Percentiles rank a stretch among this genome's conserved stretches.
Conservation (phyloP, 352 stramenopile species). For the Globisporangium nagaii region DNA sequence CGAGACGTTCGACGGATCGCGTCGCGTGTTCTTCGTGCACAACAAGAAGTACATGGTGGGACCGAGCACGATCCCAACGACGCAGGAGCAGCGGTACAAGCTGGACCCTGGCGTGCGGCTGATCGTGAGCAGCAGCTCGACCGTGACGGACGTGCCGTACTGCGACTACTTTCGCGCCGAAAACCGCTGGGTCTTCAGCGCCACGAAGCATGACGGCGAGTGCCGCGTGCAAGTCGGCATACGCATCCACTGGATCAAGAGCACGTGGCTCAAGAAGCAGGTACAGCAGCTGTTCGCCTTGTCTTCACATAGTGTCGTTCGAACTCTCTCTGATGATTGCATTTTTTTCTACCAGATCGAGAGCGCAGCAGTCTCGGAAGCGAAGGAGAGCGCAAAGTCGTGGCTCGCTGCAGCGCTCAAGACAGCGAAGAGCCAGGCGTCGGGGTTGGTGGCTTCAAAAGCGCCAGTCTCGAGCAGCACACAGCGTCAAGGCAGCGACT, state of each 20-base stretch:
- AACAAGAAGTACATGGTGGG: slow-evolving; percentile 90
- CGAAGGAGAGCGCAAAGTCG: slow-evolving; percentile 45
- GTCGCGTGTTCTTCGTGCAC: slow-evolving; percentile 57
- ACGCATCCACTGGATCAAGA: slow-evolving; percentile 74
- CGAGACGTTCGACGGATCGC: slow-evolving; percentile 59
- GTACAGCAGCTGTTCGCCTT: slow-evolving; percentile 26
- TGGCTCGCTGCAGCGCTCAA: slow-evolving; percentile 46
- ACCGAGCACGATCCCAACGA: slow-evolving; percentile 68
- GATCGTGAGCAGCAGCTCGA: slow-evolving; percentile 69
- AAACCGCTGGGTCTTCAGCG: slow-evolving; percentile 79
- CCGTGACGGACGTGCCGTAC: slow-evolving; percentile 74
- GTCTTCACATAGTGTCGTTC: background rate
- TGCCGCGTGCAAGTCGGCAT: slow-evolving; percentile 63
- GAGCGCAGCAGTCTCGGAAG: slow-evolving; percentile 63
- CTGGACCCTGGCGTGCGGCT: slow-evolving; percentile 38
- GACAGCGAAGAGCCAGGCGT: background rate
- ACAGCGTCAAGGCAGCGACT: background rate
- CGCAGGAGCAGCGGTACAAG: slow-evolving; percentile 62
- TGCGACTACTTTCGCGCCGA: slow-evolving; percentile 87
- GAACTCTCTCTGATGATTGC: too few species aligned
- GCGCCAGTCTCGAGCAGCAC: background rate
- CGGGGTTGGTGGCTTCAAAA: background rate
- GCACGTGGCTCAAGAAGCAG: slow-evolving; percentile 86
- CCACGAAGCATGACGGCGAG: slow-evolving; percentile 26
- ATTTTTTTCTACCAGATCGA: slow-evolving; percentile 51